Evolutionary conservation across 345 rosid genomes (phyloP), one percentile per base, ranked within the genome.

Genomic region (Salix exigua): DNA sequence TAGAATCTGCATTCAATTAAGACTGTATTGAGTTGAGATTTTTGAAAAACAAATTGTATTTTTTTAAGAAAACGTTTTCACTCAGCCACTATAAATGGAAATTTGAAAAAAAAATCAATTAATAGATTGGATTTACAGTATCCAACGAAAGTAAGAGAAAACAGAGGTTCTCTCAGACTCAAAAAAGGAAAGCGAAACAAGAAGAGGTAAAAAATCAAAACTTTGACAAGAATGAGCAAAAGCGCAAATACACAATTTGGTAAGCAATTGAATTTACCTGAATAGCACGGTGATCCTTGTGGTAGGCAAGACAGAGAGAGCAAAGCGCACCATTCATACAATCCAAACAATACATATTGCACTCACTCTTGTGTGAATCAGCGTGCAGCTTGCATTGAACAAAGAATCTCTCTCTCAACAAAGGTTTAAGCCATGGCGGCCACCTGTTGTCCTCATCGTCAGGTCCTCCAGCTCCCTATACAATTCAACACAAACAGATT

Each of bases 351-450:
- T 81, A 88, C 91, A 85, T 89, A 68, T 89, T 89, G 83, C 91
- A 87, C 78, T 89, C 93, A 70, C 89, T 87, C 84, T 85, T 89
- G 74, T 88, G 90, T 23, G 93, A 82, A 77, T 88, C 90, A 7
- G 82, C 88, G 71, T 89, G 93, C 3, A 35, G 70, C 75, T 85
- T 85, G 82, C 91, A 89, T 75, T 87, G 91, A 73, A 77, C 87
- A 42, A 89, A 89, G 73, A 89, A 89, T 60, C 83, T 79, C 73
- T 88, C 90, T 55, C 77, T 73, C 12, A 89, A 78, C 11, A 89
- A 85, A 6, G 91, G 90, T 69, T 75, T 75, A 76, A 89, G 75
- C 93, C 93, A 89, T 74, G 84, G 84, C n/a, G 91, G 93, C 91
- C 93, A 88, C 73, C 81, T 75, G n/a, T 65, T 68, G 19, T 78